Evolutionary conservation across 139 green algal genomes (phyloP).

Genomic region (Trebouxia sp.): DNA sequence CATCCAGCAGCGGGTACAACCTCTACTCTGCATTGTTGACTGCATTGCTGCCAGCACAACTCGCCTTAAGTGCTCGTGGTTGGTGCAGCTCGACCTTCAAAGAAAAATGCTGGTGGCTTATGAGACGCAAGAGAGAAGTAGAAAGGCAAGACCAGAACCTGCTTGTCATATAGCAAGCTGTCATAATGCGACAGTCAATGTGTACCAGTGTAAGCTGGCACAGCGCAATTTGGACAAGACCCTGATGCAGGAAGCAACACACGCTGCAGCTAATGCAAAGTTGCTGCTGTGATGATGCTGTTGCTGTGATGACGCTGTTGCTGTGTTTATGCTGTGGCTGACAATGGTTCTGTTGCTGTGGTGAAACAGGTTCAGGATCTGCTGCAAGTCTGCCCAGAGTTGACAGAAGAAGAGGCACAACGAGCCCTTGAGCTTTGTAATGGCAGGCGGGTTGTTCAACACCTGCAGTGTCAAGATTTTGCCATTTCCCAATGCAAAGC

Average conservation of each 20-base stretch:
- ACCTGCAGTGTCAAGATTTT: background rate
- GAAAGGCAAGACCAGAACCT: no score
- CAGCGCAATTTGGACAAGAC: background rate
- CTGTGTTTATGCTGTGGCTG: background rate
- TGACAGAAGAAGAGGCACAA: constrained; percentile 58
- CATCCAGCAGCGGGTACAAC: constrained; percentile 71
- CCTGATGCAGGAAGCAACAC: background rate
- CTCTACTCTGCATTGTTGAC: background rate
- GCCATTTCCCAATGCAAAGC: background rate
- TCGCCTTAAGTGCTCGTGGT: background rate
- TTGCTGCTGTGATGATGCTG: background rate
- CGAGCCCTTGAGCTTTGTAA: constrained; percentile 66
- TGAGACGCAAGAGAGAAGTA: constrained; percentile 59
- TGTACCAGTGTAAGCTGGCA: background rate
- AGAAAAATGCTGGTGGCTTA: constrained; percentile 75
- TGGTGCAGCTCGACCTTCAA: constrained; percentile 66
- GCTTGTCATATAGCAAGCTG: no score
- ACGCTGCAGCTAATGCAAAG: background rate
- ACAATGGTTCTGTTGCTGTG: background rate
- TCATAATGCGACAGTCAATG: background rate
- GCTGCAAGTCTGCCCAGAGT: constrained; percentile 60
- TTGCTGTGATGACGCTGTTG: background rate
- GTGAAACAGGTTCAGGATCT: constrained; percentile 61
- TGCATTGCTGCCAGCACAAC: no score
- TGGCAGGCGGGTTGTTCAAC: constrained; percentile 41